Percentiles rank a stretch among this genome's conserved stretches.
phyloP scores from a whole-genome alignment of 768 basidiomycete species.

The Lactarius trivialis region DNA sequence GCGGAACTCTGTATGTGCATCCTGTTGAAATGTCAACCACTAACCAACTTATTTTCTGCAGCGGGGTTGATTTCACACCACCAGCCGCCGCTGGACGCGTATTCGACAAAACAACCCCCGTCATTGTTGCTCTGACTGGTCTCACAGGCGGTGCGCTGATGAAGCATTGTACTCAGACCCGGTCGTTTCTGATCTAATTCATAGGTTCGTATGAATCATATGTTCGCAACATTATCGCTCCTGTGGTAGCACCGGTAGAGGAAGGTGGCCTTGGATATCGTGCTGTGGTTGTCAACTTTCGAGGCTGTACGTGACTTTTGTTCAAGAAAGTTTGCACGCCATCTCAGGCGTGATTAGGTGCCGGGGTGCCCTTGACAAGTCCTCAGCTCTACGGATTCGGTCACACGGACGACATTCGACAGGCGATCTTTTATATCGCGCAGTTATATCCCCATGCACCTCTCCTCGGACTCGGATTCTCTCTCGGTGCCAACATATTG shows the following conservation, averaged over 20 bases:
- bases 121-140: conserved; percentile 50
- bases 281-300: conserved; percentile 85
- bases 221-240: conserved; percentile 73
- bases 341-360: neutral
- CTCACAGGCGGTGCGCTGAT: conserved; percentile 38
- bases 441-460: conserved; percentile 71
- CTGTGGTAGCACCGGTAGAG: conserved; percentile 59
- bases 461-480: conserved; percentile 84
- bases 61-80: conserved; percentile 60
- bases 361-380: conserved; percentile 3
- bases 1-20: conserved; percentile 55
- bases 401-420: conserved; percentile 83
- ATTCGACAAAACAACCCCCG: conserved; percentile 37
- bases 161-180: neutral
- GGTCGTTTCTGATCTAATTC: conserved; percentile 9
- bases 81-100: conserved; percentile 24
- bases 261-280: conserved; percentile 86
- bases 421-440: conserved; percentile 70
- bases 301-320: conserved; percentile 60
- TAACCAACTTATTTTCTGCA: conserved; percentile 24
- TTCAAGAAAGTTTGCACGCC: neutral
- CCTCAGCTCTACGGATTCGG: conserved; percentile 77
- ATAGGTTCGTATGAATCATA: conserved; percentile 85
- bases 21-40: neutral
- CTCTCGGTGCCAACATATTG: conserved; percentile 86